Percentiles rank a stretch among this genome's conserved stretches.
These are phyloP conservation scores for Metschnikowia orientalis DNA, from an alignment of 805 yeast species.

Conservation along the genomic window DNA sequence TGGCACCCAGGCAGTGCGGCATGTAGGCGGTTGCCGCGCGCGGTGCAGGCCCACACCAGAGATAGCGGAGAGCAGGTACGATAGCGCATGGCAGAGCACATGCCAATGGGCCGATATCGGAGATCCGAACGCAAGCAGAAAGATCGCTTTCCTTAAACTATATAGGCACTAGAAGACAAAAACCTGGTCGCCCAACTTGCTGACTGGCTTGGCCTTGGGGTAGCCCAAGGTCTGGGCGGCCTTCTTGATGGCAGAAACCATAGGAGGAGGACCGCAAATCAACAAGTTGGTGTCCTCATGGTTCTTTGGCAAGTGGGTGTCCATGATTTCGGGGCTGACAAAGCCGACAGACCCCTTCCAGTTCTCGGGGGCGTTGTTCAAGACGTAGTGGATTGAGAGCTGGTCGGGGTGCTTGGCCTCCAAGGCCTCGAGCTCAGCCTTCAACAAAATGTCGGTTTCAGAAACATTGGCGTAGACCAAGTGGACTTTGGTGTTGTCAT, in stretches of 20 bases:
- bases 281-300: constrained; percentile 62
- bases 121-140: too few relatives aligned
- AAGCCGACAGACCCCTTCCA: constrained; percentile 83
- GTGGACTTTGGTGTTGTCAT: constrained; percentile 70
- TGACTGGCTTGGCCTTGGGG: constrained; percentile 80
- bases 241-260: constrained; percentile 81
- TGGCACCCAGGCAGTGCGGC: too few relatives aligned
- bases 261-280: constrained; percentile 92
- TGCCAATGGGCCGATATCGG: too few relatives aligned
- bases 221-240: constrained; percentile 71
- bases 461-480: constrained; percentile 79
- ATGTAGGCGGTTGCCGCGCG: too few relatives aligned
- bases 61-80: too few relatives aligned
- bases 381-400: constrained; percentile 65
- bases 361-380: constrained; percentile 64
- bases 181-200: constrained; percentile 85
- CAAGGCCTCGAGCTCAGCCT: constrained; percentile 71
- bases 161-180: constrained; percentile 60
- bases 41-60: too few relatives aligned
- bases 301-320: constrained; percentile 57
- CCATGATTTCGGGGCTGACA: constrained; percentile 70
- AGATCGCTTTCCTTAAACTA: too few relatives aligned
- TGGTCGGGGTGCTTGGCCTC: constrained; percentile 50
- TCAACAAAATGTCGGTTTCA: constrained; percentile 75
- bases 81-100: too few relatives aligned